Evolutionary conservation across 371 early-diverging fungal genomes (phyloP).

Genomic region (Apophysomyces trapeziformis): DNA sequence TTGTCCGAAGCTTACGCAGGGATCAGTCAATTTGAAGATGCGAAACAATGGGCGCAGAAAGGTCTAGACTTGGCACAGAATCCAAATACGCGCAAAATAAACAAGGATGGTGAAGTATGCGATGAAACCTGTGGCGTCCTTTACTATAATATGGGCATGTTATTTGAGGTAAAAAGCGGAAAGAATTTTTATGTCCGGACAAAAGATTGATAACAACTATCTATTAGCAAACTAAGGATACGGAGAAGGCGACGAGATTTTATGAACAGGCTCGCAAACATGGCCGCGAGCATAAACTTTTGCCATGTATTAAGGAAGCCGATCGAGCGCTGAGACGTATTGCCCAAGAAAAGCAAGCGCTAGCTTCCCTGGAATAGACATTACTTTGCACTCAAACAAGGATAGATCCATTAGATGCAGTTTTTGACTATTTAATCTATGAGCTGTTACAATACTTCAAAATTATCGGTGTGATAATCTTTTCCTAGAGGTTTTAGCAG

Average conservation of each 20-base stretch:
- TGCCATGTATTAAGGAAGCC: constrained; percentile 40
- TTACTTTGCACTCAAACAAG: too few species aligned
- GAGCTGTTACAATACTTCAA: too few species aligned
- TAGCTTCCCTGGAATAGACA: neutral
- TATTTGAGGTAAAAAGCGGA: constrained; percentile 56
- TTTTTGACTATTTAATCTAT: too few species aligned
- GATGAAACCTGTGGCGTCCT: constrained; percentile 65
- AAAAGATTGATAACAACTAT: neutral
- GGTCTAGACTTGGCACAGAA: constrained; percentile 60
- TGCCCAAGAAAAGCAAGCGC: constrained; percentile 24
- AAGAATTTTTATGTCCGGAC: neutral
- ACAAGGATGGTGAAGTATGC: constrained; percentile 50
- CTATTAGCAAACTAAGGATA: constrained; percentile 42
- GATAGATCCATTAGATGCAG: neutral
- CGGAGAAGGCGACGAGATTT: constrained; percentile 32
- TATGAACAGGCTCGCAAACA: constrained; percentile 38
- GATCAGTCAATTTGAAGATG: constrained; percentile 57
- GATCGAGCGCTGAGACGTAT: constrained; percentile 38
- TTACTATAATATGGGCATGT: constrained; percentile 65
- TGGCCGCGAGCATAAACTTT: constrained; percentile 35
- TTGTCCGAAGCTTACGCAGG: constrained; percentile 62
- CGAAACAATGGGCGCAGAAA: constrained; percentile 62
- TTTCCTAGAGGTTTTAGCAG: too few species aligned
- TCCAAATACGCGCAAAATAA: constrained; percentile 48
- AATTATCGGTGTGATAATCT: too few species aligned